Base-by-base conservation (phyloP, 352 stramenopile genomes). In the Globisporangium sylvaticum region DNA sequence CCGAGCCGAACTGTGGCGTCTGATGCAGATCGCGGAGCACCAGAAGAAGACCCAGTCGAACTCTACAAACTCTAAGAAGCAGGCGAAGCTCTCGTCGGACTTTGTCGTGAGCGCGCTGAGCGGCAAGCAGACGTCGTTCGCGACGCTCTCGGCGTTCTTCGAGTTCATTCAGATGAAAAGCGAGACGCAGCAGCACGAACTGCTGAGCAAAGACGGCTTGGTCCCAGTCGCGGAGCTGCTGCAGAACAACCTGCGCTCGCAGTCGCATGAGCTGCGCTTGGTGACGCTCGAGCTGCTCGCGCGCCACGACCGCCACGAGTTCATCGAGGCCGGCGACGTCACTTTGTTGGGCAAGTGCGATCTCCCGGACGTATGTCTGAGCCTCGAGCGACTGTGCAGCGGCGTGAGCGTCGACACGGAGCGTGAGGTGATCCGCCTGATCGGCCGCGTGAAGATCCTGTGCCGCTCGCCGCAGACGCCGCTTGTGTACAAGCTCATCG, bases 371-470 rank as follows among this genome's bases (percentile, higher is more conserved):
- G 65, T 92, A 29, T 79, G 76, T 50, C 68, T 94, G 5, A 77
- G 75, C n/a, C 76, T 93, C 0, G 89, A 96, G 72, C 72, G 73
- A 7, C 65, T 88, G 0, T 90, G 77, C 37, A 69, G 68, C 5
- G 66, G 63, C 5, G 77, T 93, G 9, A 84, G 70, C 55, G 83
- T 96, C n/a, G 75, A 89, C 5, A 92, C 80, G 27, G 89, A 96
- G 62, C 86, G 89, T 29, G 88, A 96, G 64, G 79, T 94, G 15
- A 77, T 92, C n/a, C 87, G 84, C 8, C 66, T 94, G 59, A 71
- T 96, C 20, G 89, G 80, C 10, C 86, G 88, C 22, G 76, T 95
- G 24, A 93, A 95, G 69, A 84, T 95, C 29, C 64, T 95, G 1
- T 83, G 73, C 46, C 78, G 85, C 6, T 92, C 87, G 3, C 62